Percentiles rank a stretch among this genome's conserved stretches.
Evolutionary conservation across 768 basidiomycete genomes (phyloP).

Genomic region (Psilocybe cyanescens): DNA sequence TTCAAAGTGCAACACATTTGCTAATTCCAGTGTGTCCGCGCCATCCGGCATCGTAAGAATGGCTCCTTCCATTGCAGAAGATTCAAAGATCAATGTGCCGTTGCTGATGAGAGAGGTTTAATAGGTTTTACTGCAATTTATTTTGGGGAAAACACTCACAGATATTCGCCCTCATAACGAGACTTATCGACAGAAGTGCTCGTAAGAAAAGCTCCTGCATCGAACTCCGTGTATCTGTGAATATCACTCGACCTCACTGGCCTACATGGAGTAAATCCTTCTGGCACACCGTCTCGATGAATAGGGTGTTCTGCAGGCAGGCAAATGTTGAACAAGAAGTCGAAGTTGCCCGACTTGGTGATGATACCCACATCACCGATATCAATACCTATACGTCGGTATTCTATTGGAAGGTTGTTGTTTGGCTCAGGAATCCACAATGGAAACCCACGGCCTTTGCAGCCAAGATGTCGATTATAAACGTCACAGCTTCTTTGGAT

Average conservation of each 20-base stretch:
- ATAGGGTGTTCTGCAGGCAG: slow-evolving; percentile 14
- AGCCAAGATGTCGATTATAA: slow-evolving; percentile 13
- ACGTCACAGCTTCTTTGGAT: slow-evolving; percentile 9
- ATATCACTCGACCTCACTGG: not conserved
- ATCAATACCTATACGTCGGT: slow-evolving; percentile 11
- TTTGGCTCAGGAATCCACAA: slow-evolving; percentile 18
- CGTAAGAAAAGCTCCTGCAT: not conserved
- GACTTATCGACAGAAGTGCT: not conserved
- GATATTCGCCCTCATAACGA: not conserved
- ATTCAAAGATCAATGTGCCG: not conserved
- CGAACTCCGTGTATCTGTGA: not conserved
- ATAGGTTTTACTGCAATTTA: not conserved
- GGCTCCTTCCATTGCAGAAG: not conserved
- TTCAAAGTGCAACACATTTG: not conserved
- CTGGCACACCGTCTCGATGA: slow-evolving; percentile 14
- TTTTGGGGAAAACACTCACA: not conserved
- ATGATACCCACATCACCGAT: slow-evolving; percentile 24
- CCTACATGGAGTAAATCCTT: slow-evolving; percentile 2
- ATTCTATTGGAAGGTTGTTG: slow-evolving; percentile 9
- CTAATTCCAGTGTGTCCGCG: not conserved
- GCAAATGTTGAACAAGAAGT: slow-evolving; percentile 23
- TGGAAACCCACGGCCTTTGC: slow-evolving; percentile 12
- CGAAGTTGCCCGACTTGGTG: slow-evolving; percentile 11
- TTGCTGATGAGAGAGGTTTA: not conserved
- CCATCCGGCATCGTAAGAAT: not conserved